Percentiles rank a stretch among this genome's conserved stretches.
Evolutionary conservation across 768 basidiomycete genomes (phyloP).

Genomic region (Russula brevipes): DNA sequence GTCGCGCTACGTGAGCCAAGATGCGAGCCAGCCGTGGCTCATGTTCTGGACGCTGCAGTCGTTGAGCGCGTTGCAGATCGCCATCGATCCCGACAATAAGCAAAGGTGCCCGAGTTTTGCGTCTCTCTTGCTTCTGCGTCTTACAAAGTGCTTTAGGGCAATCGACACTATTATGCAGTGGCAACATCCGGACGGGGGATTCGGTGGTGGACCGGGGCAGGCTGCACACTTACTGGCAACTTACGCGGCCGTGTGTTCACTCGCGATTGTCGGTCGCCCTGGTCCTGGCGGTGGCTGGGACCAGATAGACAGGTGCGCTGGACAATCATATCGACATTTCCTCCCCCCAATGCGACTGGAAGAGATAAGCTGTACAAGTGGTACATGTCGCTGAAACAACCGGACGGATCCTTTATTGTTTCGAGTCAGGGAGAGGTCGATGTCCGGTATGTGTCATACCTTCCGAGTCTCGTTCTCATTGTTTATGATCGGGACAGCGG

Average conservation of each 20-base stretch:
- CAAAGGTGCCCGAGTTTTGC: conserved; percentile 51
- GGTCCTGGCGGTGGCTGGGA: conserved; percentile 81
- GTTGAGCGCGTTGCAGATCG: conserved; percentile 73
- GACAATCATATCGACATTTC: not conserved
- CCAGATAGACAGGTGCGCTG: conserved; percentile 66
- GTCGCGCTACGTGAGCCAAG: conserved; percentile 70
- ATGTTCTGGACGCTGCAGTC: conserved; percentile 90
- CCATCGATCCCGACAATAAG: conserved; percentile 69
- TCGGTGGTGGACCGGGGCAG: conserved; percentile 89
- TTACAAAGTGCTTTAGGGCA: conserved; percentile 41
- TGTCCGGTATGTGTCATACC: conserved; percentile 54
- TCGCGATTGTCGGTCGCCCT: conserved; percentile 76
- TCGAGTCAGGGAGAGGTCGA: conserved; percentile 87
- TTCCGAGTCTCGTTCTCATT: conserved; percentile 23
- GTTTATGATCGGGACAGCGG: conserved; percentile 47
- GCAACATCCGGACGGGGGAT: conserved; percentile 86
- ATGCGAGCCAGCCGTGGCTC: conserved; percentile 94
- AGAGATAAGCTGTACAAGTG: conserved; percentile 79
- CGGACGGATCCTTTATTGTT: conserved; percentile 91
- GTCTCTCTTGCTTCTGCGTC: not conserved
- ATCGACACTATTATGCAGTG: conserved; percentile 75
- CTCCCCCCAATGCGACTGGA: not conserved
- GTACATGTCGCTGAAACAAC: conserved; percentile 87
- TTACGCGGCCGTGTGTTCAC: conserved; percentile 78
- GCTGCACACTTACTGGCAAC: conserved; percentile 83